These are phyloP conservation scores for Lumnitzera littorea DNA, from an alignment of 345 rosid genomes.

Conservation along the genomic window DNA sequence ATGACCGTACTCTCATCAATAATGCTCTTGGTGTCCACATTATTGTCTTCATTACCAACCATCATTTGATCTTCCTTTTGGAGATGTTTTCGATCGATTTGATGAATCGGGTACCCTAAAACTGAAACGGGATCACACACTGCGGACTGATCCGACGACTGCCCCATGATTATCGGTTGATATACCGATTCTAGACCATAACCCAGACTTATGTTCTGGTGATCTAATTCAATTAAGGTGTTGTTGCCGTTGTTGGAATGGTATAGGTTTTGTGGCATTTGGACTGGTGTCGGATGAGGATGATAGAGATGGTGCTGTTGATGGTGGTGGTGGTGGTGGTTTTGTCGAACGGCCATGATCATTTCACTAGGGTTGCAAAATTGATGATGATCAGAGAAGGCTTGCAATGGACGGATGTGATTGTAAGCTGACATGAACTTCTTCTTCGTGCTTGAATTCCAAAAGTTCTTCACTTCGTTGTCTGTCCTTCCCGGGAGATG, in stretches of 20 bases:
- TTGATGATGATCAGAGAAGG: constrained; percentile 5
- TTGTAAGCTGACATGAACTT: constrained; percentile 53
- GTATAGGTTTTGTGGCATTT: no score
- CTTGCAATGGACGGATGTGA: constrained; percentile 9
- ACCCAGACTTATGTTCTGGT: no score
- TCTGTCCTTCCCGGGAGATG: constrained; percentile 93
- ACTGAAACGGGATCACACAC: background rate
- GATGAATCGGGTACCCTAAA: constrained; percentile 4
- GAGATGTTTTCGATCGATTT: constrained; percentile 1
- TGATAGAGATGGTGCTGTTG: no score
- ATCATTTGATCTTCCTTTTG: background rate
- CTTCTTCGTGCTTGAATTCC: constrained; percentile 92
- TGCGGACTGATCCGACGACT: no score
- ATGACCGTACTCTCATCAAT: no score
- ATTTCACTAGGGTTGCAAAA: constrained; percentile 5
- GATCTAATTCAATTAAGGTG: no score
- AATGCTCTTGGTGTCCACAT: background rate
- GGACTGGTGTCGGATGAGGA: no score
- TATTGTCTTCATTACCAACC: constrained; percentile 2
- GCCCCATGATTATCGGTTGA: background rate
- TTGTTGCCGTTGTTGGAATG: no score
- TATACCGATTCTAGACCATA: background rate
- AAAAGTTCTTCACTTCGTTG: constrained; percentile 89
- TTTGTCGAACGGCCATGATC: no score
- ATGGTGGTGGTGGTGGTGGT: no score